Percentiles rank a stretch among this genome's conserved stretches.
Conservation (phyloP, 2,329 filamentous ascomycete species). For the Hymenoscyphus repandus region DNA sequence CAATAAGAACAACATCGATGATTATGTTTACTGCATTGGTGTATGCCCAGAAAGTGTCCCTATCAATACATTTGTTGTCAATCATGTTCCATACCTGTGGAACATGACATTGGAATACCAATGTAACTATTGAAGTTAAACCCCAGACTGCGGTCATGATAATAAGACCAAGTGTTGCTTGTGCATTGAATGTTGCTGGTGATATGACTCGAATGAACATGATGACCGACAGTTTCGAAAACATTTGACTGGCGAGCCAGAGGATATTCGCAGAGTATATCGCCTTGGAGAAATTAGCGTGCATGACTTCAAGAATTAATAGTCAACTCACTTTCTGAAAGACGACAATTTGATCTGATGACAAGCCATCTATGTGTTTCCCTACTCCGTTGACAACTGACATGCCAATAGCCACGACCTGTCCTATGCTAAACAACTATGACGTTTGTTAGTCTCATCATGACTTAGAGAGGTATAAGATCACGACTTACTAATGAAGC, state of each 20-base stretch:
- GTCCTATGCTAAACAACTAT: conserved; percentile 2
- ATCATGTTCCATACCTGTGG: conserved; percentile 20
- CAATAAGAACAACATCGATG: conserved; percentile 40
- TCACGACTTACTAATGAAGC: neutral
- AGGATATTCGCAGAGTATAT: conserved; percentile 5
- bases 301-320: neutral
- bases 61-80: conserved; percentile 16
- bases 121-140: conserved; percentile 14
- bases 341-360: neutral
- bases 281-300: neutral
- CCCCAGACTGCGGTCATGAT: conserved; percentile 15
- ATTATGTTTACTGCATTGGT: conserved; percentile 43
- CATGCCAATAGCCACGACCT: neutral
- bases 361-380: conserved; percentile 1
- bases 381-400: conserved; percentile 6
- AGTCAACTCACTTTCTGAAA: conserved; percentile 15
- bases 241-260: conserved; percentile 1
- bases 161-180: conserved; percentile 8
- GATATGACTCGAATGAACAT: conserved; percentile 19
- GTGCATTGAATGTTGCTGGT: conserved; percentile 8
- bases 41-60: conserved; percentile 39
- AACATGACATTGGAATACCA: conserved; percentile 22
- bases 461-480: neutral
- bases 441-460: neutral
- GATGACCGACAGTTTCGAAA: conserved; percentile 23